phyloP scores from a whole-genome alignment of 1,139 yeast species.

The Spencermartinsiella ligniputridi region DNA sequence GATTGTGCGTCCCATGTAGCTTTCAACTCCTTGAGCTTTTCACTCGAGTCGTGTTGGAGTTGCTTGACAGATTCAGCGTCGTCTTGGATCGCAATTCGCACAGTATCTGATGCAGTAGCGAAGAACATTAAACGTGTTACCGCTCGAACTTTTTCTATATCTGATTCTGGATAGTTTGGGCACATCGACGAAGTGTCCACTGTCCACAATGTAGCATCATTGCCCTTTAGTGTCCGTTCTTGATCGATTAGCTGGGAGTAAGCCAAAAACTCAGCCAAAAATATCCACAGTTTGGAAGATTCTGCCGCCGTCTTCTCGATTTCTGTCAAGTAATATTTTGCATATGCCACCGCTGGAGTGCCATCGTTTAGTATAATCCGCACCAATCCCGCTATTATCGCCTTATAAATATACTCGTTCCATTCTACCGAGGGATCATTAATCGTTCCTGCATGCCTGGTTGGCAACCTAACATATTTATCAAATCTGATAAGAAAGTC shows the following conservation, averaged over 20 bases:
- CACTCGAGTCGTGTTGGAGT: slow-evolving; percentile 24
- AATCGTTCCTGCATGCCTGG: slow-evolving; percentile 30
- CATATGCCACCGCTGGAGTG: slow-evolving; percentile 24
- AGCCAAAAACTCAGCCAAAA: slow-evolving; percentile 23
- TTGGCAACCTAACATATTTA: slow-evolving; percentile 32
- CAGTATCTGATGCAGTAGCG: slow-evolving; percentile 32
- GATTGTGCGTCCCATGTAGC: slow-evolving; percentile 26
- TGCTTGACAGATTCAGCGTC: slow-evolving; percentile 29
- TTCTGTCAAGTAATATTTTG: slow-evolving; percentile 23
- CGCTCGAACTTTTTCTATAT: slow-evolving; percentile 7
- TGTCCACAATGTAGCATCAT: slow-evolving; percentile 2
- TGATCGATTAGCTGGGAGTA: neutral
- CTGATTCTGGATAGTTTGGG: neutral
- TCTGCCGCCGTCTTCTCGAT: slow-evolving; percentile 33
- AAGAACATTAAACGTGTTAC: slow-evolving; percentile 26
- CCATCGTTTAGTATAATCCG: slow-evolving; percentile 32
- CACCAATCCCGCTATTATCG: slow-evolving; percentile 31
- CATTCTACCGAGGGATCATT: slow-evolving; percentile 36
- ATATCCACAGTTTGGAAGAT: slow-evolving; percentile 29
- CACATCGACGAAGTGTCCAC: neutral
- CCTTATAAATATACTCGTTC: slow-evolving; percentile 35
- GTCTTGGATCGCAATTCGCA: slow-evolving; percentile 30
- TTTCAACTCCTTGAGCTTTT: slow-evolving; percentile 26
- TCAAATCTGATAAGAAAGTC: slow-evolving; percentile 32
- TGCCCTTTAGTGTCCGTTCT: slow-evolving; percentile 4